These are phyloP conservation scores for Pachysandra terminalis DNA, from an alignment of 164 flowering plant genomes.

Conservation along the genomic window DNA sequence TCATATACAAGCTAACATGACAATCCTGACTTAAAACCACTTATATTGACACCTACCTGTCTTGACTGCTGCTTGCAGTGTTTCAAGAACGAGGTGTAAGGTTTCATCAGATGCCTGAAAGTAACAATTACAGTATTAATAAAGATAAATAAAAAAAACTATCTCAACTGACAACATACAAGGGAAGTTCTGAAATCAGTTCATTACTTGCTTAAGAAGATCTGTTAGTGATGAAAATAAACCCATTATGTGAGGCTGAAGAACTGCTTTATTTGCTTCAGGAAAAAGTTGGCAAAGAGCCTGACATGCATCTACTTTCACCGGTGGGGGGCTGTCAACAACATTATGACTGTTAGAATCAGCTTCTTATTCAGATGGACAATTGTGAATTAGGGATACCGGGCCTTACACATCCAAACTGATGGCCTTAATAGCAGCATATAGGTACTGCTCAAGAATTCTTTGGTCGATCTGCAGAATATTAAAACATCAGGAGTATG, in stretches of 20 bases:
- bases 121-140: slow-evolving; percentile 13
- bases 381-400: neutral
- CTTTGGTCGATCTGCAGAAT: slow-evolving; percentile 52
- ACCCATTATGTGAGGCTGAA: slow-evolving; percentile 52
- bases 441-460: slow-evolving; percentile 60
- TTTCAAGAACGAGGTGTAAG: slow-evolving; percentile 85
- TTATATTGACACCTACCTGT: slow-evolving; percentile 46
- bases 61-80: slow-evolving; percentile 69
- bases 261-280: slow-evolving; percentile 40
- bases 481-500: neutral
- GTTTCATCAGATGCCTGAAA: slow-evolving; percentile 90
- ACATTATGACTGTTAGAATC: slow-evolving; percentile 8
- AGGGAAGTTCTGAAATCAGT: neutral
- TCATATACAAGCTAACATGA: neutral
- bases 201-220: slow-evolving; percentile 75
- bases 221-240: slow-evolving; percentile 72
- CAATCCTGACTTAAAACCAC: neutral
- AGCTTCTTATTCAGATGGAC: neutral
- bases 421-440: slow-evolving; percentile 61
- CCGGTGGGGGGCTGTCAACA: slow-evolving; percentile 71
- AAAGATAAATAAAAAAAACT: too few relatives aligned
- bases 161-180: neutral
- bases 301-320: slow-evolving; percentile 91
- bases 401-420: slow-evolving; percentile 68
- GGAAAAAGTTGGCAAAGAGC: slow-evolving; percentile 82